phyloP scores from a whole-genome alignment of 2,329 filamentous ascomycete genomes.

The Hypoxylon sp. region DNA sequence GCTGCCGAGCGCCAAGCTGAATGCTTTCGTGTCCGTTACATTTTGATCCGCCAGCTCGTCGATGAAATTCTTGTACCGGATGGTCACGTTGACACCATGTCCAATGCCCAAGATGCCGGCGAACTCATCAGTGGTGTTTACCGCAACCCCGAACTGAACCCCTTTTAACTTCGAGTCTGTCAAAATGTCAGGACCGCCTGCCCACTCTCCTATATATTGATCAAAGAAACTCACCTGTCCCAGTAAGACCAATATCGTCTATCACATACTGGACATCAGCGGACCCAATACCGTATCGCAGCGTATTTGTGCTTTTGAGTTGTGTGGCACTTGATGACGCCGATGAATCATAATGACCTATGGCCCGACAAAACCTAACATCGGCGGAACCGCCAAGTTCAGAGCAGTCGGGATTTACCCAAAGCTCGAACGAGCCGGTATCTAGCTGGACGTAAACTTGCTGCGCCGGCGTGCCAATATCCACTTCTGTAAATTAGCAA shows the following conservation, averaged over 20 bases:
- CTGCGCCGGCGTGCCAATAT: slow-evolving; percentile 64
- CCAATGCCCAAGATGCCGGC: slow-evolving; percentile 78
- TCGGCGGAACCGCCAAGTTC: slow-evolving; percentile 52
- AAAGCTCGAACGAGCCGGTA: slow-evolving; percentile 68
- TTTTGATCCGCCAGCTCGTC: slow-evolving; percentile 60
- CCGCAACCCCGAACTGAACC: slow-evolving; percentile 74
- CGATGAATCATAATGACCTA: slow-evolving; percentile 55
- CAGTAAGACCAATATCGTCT: slow-evolving; percentile 56
- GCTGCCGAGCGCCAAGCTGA: slow-evolving; percentile 71
- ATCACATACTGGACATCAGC: slow-evolving; percentile 60
- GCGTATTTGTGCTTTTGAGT: slow-evolving; percentile 49
- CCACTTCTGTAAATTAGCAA: slow-evolving; percentile 48
- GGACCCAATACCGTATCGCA: slow-evolving; percentile 61
- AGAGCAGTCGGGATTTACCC: slow-evolving; percentile 69
- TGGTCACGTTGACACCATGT: slow-evolving; percentile 62
- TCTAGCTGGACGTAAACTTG: slow-evolving; percentile 64
- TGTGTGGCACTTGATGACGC: slow-evolving; percentile 52
- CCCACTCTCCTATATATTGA: neutral
- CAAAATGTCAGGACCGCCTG: slow-evolving; percentile 7
- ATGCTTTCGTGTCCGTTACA: slow-evolving; percentile 67
- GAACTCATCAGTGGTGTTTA: slow-evolving; percentile 56
- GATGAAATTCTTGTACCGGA: slow-evolving; percentile 60
- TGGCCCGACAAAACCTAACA: slow-evolving; percentile 54
- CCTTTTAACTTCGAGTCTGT: slow-evolving; percentile 52
- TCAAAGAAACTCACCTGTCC: slow-evolving; percentile 43